Conservation (phyloP, 1,284 basidiomycete genomes). For the Kalmanozyma brasiliensis region DNA sequence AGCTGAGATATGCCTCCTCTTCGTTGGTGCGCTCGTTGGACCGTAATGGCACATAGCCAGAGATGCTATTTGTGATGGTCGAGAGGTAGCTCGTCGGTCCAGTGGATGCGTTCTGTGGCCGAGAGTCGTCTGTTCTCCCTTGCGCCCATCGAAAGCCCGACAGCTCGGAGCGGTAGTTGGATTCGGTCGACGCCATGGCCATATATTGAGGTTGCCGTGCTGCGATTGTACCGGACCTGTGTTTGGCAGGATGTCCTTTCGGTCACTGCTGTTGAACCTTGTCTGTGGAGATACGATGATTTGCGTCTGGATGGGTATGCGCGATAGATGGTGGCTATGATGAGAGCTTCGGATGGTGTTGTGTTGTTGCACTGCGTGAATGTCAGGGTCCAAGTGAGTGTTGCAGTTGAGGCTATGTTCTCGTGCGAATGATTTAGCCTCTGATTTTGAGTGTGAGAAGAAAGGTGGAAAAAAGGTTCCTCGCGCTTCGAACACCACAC, state of each 20-base stretch:
- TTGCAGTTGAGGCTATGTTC: background rate
- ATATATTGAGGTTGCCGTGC: background rate
- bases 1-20: constrained; percentile 84
- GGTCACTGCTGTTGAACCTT: background rate
- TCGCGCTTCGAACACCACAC: constrained; percentile 41
- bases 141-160: constrained; percentile 62
- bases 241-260: constrained; percentile 1
- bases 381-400: constrained; percentile 29
- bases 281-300: too few species aligned
- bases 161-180: constrained; percentile 54
- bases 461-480: constrained; percentile 35
- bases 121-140: constrained; percentile 56
- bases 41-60: constrained; percentile 86
- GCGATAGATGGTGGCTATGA: too few species aligned
- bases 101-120: constrained; percentile 15
- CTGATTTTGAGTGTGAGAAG: constrained; percentile 11
- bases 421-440: constrained; percentile 23
- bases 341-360: background rate
- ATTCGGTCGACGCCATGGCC: constrained; percentile 38
- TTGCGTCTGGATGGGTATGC: too few species aligned
- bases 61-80: constrained; percentile 72
- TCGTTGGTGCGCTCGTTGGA: constrained; percentile 86
- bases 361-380: constrained; percentile 6
- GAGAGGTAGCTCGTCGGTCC: constrained; percentile 46
- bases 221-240: too few species aligned